Percentiles rank a stretch among this genome's conserved stretches.
Evolutionary conservation across 305 asterid genomes (phyloP).

Genomic region (Stenogyne calaminthoides): DNA sequence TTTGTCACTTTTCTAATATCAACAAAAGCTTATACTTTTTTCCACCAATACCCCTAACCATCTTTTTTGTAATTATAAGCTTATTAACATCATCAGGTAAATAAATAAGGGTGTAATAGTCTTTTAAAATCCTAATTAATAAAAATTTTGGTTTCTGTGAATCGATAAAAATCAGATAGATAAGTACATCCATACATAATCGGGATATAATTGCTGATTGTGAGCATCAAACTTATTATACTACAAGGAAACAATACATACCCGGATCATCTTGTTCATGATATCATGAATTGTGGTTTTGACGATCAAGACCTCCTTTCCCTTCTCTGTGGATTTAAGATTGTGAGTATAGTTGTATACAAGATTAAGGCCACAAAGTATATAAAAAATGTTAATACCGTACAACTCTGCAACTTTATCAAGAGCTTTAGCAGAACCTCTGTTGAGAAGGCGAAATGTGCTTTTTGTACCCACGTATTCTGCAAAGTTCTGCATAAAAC

Average conservation of each 20-base stretch:
- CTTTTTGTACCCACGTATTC: conserved; percentile 91
- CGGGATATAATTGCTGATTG: conserved; percentile 10
- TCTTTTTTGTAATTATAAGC: too few relatives aligned
- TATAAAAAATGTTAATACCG: conserved; percentile 56
- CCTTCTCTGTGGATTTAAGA: conserved; percentile 59
- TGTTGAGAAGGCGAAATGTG: conserved; percentile 95
- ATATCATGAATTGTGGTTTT: conserved; percentile 95
- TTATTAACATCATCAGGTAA: too few relatives aligned
- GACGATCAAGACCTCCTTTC: conserved; percentile 88
- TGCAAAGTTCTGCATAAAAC: conserved; percentile 68
- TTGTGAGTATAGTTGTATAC: conserved; percentile 31
- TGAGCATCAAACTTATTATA: conserved; percentile 2
- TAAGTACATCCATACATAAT: neutral
- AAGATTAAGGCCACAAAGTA: conserved; percentile 30
- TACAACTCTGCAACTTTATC: conserved; percentile 97
- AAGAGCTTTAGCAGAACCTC: conserved; percentile 99
- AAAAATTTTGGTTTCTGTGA: too few relatives aligned
- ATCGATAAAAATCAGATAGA: too few relatives aligned
- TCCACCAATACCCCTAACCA: too few relatives aligned
- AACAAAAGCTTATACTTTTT: too few relatives aligned
- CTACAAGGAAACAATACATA: conserved; percentile 34
- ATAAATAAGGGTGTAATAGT: too few relatives aligned
- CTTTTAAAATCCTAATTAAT: too few relatives aligned
- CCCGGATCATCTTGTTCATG: conserved; percentile 98
- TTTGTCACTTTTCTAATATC: too few relatives aligned